These are phyloP conservation scores for Xylaria sp. DNA, from an alignment of 2,329 filamentous ascomycete species.

Conservation along the genomic window DNA sequence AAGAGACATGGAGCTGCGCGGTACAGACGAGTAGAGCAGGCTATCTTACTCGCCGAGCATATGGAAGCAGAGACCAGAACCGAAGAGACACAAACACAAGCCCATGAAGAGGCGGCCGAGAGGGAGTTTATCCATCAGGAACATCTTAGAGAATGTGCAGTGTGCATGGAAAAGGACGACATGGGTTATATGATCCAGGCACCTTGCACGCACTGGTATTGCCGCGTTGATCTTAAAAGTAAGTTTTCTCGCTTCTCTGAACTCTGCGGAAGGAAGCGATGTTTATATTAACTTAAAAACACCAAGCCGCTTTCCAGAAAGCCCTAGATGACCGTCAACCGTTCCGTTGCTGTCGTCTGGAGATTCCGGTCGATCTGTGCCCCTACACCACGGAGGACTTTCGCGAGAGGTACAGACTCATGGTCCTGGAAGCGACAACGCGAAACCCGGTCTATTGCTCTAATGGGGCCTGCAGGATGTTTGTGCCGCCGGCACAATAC, in stretches of 20 bases:
- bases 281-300: too few relatives aligned
- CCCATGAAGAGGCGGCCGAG: constrained; percentile 15
- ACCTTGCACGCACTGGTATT: constrained; percentile 29
- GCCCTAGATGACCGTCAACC: too few relatives aligned
- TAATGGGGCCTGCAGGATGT: constrained; percentile 22
- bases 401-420: constrained; percentile 22
- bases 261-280: too few relatives aligned
- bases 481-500: constrained; percentile 27
- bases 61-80: constrained; percentile 13
- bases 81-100: constrained; percentile 14
- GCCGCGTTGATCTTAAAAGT: constrained; percentile 25
- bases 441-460: constrained; percentile 32
- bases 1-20: constrained; percentile 26
- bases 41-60: constrained; percentile 20
- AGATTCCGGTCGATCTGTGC: too few relatives aligned
- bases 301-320: too few relatives aligned
- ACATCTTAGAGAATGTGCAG: constrained; percentile 25
- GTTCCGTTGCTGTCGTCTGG: too few relatives aligned
- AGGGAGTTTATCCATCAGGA: constrained; percentile 16
- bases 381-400: too few relatives aligned
- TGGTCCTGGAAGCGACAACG: constrained; percentile 27
- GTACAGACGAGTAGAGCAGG: constrained; percentile 24
- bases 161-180: constrained; percentile 27
- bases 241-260: constrained; percentile 11
- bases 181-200: constrained; percentile 23